Evolutionary conservation across 352 stramenopile genomes (phyloP), one percentile per base, ranked within the genome.

Genomic region (Globisporangium perplexum): DNA sequence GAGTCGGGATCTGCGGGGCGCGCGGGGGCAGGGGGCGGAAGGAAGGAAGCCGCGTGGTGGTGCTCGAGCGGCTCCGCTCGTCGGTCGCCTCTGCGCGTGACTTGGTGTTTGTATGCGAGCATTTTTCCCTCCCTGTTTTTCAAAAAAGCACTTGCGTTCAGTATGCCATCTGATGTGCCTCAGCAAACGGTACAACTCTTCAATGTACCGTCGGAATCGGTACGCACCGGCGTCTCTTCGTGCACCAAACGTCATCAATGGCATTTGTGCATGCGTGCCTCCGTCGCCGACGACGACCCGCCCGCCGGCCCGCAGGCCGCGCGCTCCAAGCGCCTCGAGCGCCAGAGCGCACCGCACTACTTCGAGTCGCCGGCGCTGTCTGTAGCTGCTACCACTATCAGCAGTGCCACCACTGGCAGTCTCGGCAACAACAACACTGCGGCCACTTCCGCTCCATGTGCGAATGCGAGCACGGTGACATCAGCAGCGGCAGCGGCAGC

Each of bases 311-410:
- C 57, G 11, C 57, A 63, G 31, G 57, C 57, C 17, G 57, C 57
- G 38, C 57, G 57, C 14, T 63, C 51, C 8, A 63, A 63, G 44
- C 57, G 57, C 4, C 35, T 63, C 11, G 57, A 59, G 51, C 57
- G 66, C 12, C n/a, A 45, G 39, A 26, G 3, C 20, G 31, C 36
- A 18, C 17, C 55, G 5, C 50, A 35, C 22, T 38, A 51, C 46
- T 15, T 38, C 31, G 31, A 38, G 31, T 4, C 43, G 20, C 20
- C 53, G 39, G 42, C 18, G 23, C 14, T 24, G 14, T 30, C 6
- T 2, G 28, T 10, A 14, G 23, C 12, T n/a, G 18, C 48, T 7
- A 26, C 15, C n/a, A 15, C 6, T n/a, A 48, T 1, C 30, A 47
- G 26, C 8, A 15, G 11, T 5, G 14, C 3, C 7, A 45, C 31